Percentiles rank a stretch among this genome's conserved stretches.
Evolutionary conservation across 768 basidiomycete genomes (phyloP).

Genomic region (Calocybe cyanea): DNA sequence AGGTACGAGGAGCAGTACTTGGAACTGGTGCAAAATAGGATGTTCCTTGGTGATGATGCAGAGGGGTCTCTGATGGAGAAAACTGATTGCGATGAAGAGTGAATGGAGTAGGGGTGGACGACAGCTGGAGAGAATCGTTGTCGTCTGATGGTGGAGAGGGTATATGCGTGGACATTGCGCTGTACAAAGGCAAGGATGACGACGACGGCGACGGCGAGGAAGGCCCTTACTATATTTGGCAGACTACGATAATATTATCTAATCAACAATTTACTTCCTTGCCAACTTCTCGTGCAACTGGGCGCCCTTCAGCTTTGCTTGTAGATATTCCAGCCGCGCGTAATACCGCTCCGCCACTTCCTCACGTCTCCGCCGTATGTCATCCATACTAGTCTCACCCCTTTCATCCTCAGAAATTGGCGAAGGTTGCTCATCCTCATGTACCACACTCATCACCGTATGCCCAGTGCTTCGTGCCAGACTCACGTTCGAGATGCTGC

Average conservation of each 20-base stretch:
- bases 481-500: conserved; percentile 42
- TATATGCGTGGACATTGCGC: conserved; percentile 23
- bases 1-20: conserved; percentile 38
- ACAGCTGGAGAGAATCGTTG: conserved; percentile 26
- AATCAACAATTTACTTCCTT: conserved; percentile 45
- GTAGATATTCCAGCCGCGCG: conserved; percentile 71
- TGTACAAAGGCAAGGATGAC: conserved; percentile 18
- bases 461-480: conserved; percentile 47
- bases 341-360: conserved; percentile 75
- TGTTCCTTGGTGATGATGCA: conserved; percentile 65
- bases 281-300: conserved; percentile 79
- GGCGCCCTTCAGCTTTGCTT: conserved; percentile 79
- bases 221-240: background rate
- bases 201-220: conserved; percentile 4
- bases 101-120: conserved; percentile 44
- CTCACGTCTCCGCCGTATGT: conserved; percentile 63
- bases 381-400: conserved; percentile 58
- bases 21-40: conserved; percentile 52
- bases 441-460: conserved; percentile 47
- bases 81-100: conserved; percentile 45
- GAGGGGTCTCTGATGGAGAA: conserved; percentile 54
- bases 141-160: conserved; percentile 31
- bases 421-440: conserved; percentile 39
- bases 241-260: conserved; percentile 8
- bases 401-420: conserved; percentile 29